phyloP scores from a whole-genome alignment of 2,329 filamentous ascomycete genomes.

The Pseudogymnoascus pannorum region DNA sequence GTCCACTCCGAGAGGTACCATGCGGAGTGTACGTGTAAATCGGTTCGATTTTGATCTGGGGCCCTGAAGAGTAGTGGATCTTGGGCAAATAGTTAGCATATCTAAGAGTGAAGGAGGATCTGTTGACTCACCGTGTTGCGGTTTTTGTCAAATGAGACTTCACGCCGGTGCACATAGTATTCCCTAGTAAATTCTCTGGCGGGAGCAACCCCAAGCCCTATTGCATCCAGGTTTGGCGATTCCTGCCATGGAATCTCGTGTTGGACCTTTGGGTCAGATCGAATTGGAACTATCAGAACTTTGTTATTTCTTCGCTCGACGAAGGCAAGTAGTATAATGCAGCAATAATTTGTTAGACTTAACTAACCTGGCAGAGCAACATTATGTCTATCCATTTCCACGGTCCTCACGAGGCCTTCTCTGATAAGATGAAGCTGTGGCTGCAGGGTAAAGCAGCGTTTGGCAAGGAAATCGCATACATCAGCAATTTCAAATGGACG shows the following conservation, averaged over 20 bases:
- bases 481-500: not conserved
- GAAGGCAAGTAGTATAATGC: not conserved
- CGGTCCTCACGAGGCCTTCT: not conserved
- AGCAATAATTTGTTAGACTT: not conserved
- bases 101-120: not conserved
- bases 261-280: not conserved
- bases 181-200: not conserved
- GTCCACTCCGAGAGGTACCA: not conserved
- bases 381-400: not conserved
- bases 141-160: not conserved
- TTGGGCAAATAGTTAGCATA: not conserved
- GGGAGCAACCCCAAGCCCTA: not conserved
- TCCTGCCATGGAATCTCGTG: not conserved
- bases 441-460: not conserved
- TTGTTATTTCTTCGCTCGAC: not conserved
- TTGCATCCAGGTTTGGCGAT: not conserved
- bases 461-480: not conserved
- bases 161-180: not conserved
- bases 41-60: not conserved
- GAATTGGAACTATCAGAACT: not conserved
- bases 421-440: not conserved
- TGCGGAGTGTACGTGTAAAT: not conserved
- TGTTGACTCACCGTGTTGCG: not conserved
- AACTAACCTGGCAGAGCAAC: not conserved
- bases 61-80: not conserved